These are phyloP conservation scores for Monilinia fructicola DNA, from an alignment of 2,329 filamentous ascomycete species.

Conservation along the genomic window DNA sequence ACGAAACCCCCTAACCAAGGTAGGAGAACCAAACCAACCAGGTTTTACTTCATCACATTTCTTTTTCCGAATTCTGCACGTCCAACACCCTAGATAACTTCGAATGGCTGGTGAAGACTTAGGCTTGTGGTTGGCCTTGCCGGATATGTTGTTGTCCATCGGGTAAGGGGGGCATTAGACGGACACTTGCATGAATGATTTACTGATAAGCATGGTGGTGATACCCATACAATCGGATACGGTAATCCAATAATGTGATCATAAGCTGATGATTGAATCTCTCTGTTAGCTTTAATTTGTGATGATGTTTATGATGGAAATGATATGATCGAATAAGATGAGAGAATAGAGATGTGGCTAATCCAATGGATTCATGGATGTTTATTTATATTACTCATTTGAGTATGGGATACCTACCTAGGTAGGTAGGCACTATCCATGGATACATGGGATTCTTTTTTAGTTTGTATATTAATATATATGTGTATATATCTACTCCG, in stretches of 20 bases:
- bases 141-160: slow-evolving; percentile 1
- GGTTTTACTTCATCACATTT: slow-evolving; percentile 65
- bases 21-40: slow-evolving; percentile 40
- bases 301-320: no score
- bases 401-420: no score
- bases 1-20: neutral
- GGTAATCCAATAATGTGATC: neutral
- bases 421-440: no score
- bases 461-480: no score
- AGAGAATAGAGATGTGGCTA: no score
- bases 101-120: slow-evolving; percentile 18
- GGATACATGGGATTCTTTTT: no score
- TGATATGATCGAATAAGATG: neutral
- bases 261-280: neutral
- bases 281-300: neutral
- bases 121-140: neutral
- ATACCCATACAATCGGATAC: neutral
- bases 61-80: slow-evolving; percentile 62
- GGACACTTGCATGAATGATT: slow-evolving; percentile 12
- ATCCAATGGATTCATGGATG: no score
- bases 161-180: neutral
- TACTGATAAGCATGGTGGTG: slow-evolving; percentile 8
- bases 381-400: no score
- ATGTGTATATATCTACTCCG: no score
- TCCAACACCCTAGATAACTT: slow-evolving; percentile 55